Evolutionary conservation across 2,329 filamentous ascomycete genomes (phyloP).

Genomic region (Rutstroemia sp.): DNA sequence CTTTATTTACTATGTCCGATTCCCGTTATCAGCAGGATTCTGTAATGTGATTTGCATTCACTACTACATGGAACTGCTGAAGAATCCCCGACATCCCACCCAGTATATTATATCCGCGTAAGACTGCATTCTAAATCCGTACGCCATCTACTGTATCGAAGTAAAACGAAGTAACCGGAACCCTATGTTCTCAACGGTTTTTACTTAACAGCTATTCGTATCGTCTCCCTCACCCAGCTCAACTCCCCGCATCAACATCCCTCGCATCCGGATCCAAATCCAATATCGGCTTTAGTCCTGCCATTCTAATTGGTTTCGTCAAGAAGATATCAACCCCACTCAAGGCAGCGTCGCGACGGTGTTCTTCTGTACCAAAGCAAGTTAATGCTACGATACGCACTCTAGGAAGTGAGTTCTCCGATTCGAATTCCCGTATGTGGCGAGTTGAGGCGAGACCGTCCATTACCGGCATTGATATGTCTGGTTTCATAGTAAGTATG

Average conservation of each 20-base stretch:
- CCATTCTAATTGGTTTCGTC: constrained; percentile 39
- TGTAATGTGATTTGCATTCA: too few relatives aligned
- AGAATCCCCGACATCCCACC: too few relatives aligned
- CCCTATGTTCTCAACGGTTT: too few relatives aligned
- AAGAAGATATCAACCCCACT: constrained; percentile 46
- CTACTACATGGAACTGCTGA: too few relatives aligned
- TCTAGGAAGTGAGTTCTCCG: constrained; percentile 31
- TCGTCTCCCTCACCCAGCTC: neutral
- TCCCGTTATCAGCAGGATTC: too few relatives aligned
- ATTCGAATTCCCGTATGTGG: constrained; percentile 40
- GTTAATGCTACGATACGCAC: constrained; percentile 44
- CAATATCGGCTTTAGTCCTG: constrained; percentile 15
- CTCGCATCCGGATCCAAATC: constrained; percentile 10
- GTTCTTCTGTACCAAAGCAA: constrained; percentile 40
- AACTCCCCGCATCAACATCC: neutral
- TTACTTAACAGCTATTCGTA: neutral
- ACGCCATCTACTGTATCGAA: too few relatives aligned
- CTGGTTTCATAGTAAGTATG: constrained; percentile 24
- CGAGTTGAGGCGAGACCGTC: constrained; percentile 41
- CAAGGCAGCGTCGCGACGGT: constrained; percentile 38
- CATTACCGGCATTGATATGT: constrained; percentile 49
- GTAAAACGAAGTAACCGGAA: too few relatives aligned
- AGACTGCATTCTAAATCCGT: too few relatives aligned
- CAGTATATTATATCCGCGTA: too few relatives aligned
- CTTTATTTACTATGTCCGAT: too few relatives aligned